Percentiles rank a stretch among this genome's conserved stretches.
Evolutionary conservation across 2,329 filamentous ascomycete genomes (phyloP).

Genomic region (Clarireedia monteithiana): DNA sequence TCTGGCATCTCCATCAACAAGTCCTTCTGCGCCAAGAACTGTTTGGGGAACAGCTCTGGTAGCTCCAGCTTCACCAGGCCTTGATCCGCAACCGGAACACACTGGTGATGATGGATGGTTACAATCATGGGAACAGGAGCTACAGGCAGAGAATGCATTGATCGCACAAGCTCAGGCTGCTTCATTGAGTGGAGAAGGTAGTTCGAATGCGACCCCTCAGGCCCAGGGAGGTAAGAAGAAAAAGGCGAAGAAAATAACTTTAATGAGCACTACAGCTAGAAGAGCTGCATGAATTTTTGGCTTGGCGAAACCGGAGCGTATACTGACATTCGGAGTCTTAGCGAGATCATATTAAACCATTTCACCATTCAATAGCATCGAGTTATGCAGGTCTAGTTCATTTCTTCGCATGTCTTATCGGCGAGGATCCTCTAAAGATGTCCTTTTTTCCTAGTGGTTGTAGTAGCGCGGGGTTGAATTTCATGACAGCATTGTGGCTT

Average conservation of each 20-base stretch:
- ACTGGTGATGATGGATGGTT: constrained; percentile 74
- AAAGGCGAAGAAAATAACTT: constrained; percentile 64
- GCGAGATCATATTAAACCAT: neutral
- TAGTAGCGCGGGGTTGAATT: too few species aligned
- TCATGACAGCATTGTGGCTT: too few species aligned
- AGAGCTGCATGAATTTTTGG: constrained; percentile 30
- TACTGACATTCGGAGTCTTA: neutral
- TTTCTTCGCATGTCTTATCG: neutral
- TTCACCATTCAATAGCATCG: constrained; percentile 7
- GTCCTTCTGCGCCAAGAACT: constrained; percentile 66
- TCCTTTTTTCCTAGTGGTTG: too few species aligned
- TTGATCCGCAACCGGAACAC: constrained; percentile 30
- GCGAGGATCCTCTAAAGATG: too few species aligned
- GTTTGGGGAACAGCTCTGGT: constrained; percentile 87
- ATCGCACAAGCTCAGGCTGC: constrained; percentile 51
- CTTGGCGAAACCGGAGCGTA: neutral
- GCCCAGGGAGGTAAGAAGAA: constrained; percentile 47
- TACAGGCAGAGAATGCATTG: constrained; percentile 55
- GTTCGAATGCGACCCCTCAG: constrained; percentile 6
- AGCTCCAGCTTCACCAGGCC: constrained; percentile 46
- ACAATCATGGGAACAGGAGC: constrained; percentile 71
- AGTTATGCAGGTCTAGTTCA: neutral
- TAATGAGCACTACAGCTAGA: constrained; percentile 55
- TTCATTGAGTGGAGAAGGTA: constrained; percentile 31
- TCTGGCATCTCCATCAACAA: constrained; percentile 72